phyloP scores from a whole-genome alignment of 164 flowering plant genomes.

The Vitis vinifera region DNA sequence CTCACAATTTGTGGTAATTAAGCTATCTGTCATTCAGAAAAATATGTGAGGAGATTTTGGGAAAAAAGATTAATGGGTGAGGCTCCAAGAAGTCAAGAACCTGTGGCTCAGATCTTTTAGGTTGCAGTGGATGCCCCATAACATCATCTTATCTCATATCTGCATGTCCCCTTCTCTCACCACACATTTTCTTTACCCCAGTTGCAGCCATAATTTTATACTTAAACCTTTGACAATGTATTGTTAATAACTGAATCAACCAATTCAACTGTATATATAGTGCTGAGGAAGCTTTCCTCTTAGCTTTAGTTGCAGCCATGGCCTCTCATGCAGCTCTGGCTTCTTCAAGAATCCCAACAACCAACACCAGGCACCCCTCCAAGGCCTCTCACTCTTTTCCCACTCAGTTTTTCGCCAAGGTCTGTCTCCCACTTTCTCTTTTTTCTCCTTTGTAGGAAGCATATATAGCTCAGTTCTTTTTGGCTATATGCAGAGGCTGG shows the following conservation, averaged over 20 bases:
- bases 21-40: background rate
- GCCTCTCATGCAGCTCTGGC: constrained; percentile 92
- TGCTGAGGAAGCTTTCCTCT: constrained; percentile 3
- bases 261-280: constrained; percentile 15
- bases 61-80: constrained; percentile 7
- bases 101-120: constrained; percentile 34
- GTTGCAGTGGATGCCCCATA: constrained; percentile 8
- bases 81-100: background rate
- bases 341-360: constrained; percentile 76
- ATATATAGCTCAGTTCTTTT: background rate
- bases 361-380: constrained; percentile 59
- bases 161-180: constrained; percentile 26
- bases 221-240: background rate
- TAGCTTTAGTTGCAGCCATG: constrained; percentile 68
- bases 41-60: constrained; percentile 2
- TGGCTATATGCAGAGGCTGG: constrained; percentile 51
- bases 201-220: constrained; percentile 31
- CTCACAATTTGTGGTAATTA: background rate
- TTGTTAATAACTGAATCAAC: background rate
- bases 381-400: constrained; percentile 53
- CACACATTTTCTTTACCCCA: constrained; percentile 34
- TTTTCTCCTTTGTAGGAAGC: background rate
- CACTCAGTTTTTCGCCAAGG: constrained; percentile 75
- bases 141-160: constrained; percentile 46
- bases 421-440: constrained; percentile 16